Evolutionary conservation across 495 filamentous ascomycete genomes (phyloP).

Genomic region (Neurospora sp.): DNA sequence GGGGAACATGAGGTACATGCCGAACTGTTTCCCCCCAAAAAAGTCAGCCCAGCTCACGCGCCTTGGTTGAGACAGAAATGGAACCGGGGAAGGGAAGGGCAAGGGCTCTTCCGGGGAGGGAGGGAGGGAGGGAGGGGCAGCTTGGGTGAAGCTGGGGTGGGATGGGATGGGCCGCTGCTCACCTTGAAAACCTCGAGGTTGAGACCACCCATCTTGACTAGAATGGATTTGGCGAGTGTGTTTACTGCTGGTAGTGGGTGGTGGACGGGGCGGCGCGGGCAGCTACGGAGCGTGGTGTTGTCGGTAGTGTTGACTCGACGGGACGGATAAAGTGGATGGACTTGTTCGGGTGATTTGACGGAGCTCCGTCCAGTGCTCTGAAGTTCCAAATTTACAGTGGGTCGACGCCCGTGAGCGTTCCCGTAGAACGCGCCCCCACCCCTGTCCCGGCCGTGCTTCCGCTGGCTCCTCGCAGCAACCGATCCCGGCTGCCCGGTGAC

Average conservation of each 20-base stretch:
- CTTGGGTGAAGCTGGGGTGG: neutral
- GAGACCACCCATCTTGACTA: constrained; percentile 56
- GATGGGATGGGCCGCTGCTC: constrained; percentile 13
- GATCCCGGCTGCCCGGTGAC: neutral
- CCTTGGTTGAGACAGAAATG: neutral
- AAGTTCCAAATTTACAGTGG: constrained; percentile 7
- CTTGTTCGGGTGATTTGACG: neutral
- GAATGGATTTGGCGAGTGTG: neutral
- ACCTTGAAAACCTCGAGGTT: constrained; percentile 98
- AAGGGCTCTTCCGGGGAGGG: neutral
- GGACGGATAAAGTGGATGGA: neutral
- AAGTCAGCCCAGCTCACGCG: neutral
- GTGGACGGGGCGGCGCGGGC: constrained; percentile 5
- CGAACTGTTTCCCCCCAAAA: too few relatives aligned
- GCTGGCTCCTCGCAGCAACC: neutral
- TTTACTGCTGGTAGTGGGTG: neutral
- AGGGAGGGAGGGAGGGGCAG: neutral
- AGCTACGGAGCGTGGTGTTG: neutral
- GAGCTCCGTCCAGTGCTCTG: neutral
- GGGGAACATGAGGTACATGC: constrained; percentile 96
- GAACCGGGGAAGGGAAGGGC: neutral
- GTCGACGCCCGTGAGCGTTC: neutral
- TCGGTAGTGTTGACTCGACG: neutral
- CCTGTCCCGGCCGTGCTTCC: neutral
- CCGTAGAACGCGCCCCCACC: neutral